A percentile compares a stretch with the other conserved stretches of the same genome.
These are phyloP conservation scores for Prunus mume DNA, from an alignment of 306 rosid genomes.

Conservation along the genomic window DNA sequence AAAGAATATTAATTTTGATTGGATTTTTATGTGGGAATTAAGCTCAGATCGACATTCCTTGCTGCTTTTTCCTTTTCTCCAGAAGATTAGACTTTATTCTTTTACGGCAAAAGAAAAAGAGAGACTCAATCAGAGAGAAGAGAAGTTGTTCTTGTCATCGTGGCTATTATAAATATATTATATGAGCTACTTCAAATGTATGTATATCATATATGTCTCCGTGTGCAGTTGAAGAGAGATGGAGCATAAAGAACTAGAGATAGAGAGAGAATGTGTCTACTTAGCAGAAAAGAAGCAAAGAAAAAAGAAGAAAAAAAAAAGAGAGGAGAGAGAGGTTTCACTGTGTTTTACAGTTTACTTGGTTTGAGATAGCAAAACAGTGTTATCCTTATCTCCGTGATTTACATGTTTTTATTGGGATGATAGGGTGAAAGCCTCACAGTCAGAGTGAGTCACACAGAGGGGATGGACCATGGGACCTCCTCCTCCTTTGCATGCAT, in stretches of 20 bases:
- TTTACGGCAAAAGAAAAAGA: slow-evolving; percentile 23
- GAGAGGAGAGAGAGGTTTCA: background rate
- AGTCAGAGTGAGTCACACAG: background rate
- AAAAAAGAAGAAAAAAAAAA: background rate
- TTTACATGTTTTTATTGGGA: background rate
- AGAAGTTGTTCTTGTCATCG: slow-evolving; percentile 15
- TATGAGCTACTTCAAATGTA: slow-evolving; percentile 11
- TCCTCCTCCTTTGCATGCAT: background rate
- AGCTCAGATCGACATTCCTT: slow-evolving; percentile 44
- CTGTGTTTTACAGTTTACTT: slow-evolving; percentile 14
- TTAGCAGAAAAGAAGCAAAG: background rate
- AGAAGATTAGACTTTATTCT: slow-evolving; percentile 35
- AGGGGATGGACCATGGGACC: slow-evolving; percentile 11
- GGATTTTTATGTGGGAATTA: background rate
- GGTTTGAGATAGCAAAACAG: background rate
- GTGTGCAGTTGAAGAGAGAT: slow-evolving; percentile 8
- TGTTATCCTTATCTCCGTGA: too few species aligned
- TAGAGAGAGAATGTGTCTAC: background rate
- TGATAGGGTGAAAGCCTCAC: background rate
- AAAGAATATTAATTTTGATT: background rate
- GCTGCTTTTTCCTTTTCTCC: slow-evolving; percentile 12
- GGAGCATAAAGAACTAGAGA: background rate
- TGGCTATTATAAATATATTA: slow-evolving; percentile 7
- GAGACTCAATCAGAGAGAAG: background rate
- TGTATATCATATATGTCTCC: background rate